Percentiles rank a stretch among this genome's conserved stretches.
Conservation (phyloP, 2,329 filamentous ascomycete genomes). For the Microdochium nivale region DNA sequence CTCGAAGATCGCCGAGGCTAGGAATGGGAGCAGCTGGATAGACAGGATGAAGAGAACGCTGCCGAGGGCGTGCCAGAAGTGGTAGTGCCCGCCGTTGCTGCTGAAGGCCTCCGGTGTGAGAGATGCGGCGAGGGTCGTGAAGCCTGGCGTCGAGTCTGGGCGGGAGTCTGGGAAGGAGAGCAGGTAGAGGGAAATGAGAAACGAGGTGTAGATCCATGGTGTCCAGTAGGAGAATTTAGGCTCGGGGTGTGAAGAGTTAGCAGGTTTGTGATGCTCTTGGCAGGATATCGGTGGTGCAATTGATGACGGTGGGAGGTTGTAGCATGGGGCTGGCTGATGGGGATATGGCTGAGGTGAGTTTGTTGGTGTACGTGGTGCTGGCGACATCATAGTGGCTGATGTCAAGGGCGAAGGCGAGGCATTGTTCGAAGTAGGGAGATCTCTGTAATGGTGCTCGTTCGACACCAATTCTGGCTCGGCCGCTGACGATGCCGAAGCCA, state of each 20-base stretch:
- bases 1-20: slow-evolving; percentile 43
- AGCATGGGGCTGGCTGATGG: too few species aligned
- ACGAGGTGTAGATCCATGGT: slow-evolving; percentile 28
- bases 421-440: too few species aligned
- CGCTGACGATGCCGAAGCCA: background rate
- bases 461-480: slow-evolving; percentile 21
- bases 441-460: too few species aligned
- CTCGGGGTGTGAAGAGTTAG: slow-evolving; percentile 10
- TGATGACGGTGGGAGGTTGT: too few species aligned
- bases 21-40: slow-evolving; percentile 1
- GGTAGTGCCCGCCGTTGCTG: slow-evolving; percentile 34
- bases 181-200: slow-evolving; percentile 44
- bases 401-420: too few species aligned
- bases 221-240: slow-evolving; percentile 12
- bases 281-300: too few species aligned
- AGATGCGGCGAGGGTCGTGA: slow-evolving; percentile 32
- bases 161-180: slow-evolving; percentile 35
- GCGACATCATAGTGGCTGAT: too few species aligned
- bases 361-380: too few species aligned
- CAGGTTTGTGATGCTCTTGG: slow-evolving; percentile 14
- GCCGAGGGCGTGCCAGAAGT: slow-evolving; percentile 48
- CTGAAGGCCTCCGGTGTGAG: slow-evolving; percentile 40
- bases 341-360: too few species aligned
- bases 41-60: slow-evolving; percentile 37
- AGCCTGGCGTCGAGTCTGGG: slow-evolving; percentile 38